Base-by-base conservation (phyloP, 306 rosid genomes). In the Nissolia schottii region DNA sequence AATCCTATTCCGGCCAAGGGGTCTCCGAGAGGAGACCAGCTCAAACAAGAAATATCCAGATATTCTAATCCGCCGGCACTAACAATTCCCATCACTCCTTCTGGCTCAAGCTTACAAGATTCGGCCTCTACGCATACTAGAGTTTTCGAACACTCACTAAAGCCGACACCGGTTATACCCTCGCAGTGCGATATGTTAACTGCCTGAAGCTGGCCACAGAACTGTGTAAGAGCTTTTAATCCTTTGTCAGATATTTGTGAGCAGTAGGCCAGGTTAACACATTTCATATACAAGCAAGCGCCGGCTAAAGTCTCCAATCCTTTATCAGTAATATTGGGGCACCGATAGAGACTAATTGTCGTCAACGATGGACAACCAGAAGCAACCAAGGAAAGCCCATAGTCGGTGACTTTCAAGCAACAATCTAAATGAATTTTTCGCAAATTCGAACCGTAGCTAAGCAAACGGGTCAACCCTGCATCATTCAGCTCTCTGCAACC, bases 31-130 rank as follows among this genome's bases (percentile, higher is more conserved):
- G 62, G 27, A 38, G 25, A 55, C 85, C 83, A 82, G 9, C 60
- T 61, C 68, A 84, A 43, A 61, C 63, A 51, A 38, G 87, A 85
- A 64, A 85, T 22, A 64, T 81, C 54, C 15, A 89, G 67, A 83
- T 81, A 83, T 76, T 83, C 78, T 57, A 86, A n/a, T 67, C 91
- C 87, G 5, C 82, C 83, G 1, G 89, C 86, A 19, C 86, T 84
- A 7, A 88, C 60, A 13, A 88, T 86, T 46, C 77, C 87, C 6
- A 20, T 66, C 24, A 86, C 76, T 5, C 93, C 90, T 31, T 82
- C 79, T 23, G 79, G 83, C 4, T 23, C 62, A 48, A 86, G 86
- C 71, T 72, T 73, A 59, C 90, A 88, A 2, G 68, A 82, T 27
- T 86, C 85, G 1, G 93, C 90, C 77, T 80, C 90, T 32, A 89